These are phyloP conservation scores for Nitzschia sp. DNA, from an alignment of 108 stramenopile genomes.

Conservation along the genomic window DNA sequence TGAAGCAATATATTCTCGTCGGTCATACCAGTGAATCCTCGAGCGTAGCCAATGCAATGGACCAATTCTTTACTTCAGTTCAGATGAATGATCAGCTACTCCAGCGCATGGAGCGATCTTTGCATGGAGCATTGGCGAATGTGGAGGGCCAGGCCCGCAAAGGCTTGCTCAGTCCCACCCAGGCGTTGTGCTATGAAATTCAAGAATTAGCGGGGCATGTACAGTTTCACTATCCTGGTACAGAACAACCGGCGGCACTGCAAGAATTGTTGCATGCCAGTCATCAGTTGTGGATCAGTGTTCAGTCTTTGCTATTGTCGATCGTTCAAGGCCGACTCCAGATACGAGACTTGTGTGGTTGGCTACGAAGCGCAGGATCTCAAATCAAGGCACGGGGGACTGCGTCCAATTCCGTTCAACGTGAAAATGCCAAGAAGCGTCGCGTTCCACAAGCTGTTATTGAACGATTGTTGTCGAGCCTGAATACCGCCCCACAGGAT, in stretches of 20 bases:
- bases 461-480: conserved; percentile 47
- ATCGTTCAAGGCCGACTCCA: conserved; percentile 68
- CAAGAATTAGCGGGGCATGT: conserved; percentile 67
- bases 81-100: conserved; percentile 84
- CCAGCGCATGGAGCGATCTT: conserved; percentile 49
- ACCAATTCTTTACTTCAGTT: conserved; percentile 80
- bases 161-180: conserved; percentile 52
- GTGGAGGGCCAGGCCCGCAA: conserved; percentile 63
- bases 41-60: conserved; percentile 70
- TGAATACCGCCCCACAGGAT: conserved; percentile 11
- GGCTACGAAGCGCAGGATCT: conserved; percentile 70
- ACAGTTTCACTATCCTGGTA: conserved; percentile 15
- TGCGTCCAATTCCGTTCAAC: conserved; percentile 61
- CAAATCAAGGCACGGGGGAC: conserved; percentile 80
- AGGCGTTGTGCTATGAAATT: conserved; percentile 58
- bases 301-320: conserved; percentile 35
- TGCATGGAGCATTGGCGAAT: conserved; percentile 60
- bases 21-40: conserved; percentile 56
- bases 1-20: conserved; percentile 70
- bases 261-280: conserved; percentile 32
- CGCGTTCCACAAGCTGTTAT: conserved; percentile 64
- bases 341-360: conserved; percentile 65
- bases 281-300: conserved; percentile 44
- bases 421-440: conserved; percentile 72
- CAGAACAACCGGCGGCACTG: conserved; percentile 10